Evolutionary conservation across 192 early-diverging fungal genomes (phyloP).

Genomic region (Coemansia sp.): DNA sequence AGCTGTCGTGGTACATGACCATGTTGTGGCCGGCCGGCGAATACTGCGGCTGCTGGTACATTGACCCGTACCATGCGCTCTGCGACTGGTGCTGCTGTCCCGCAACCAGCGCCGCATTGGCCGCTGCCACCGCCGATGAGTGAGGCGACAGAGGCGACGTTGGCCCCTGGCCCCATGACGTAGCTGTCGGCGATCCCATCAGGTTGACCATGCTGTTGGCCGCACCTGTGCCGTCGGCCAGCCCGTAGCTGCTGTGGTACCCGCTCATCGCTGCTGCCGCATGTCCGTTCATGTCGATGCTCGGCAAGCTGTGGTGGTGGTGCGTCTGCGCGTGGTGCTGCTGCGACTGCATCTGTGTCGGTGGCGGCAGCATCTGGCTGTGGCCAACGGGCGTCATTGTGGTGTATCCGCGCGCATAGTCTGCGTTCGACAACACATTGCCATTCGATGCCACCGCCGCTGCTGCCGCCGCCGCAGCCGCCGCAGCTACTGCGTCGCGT

Average conservation of each 20-base stretch:
- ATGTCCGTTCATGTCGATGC: slow-evolving; percentile 53
- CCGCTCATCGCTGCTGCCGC: slow-evolving; percentile 38
- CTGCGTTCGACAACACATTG: slow-evolving; percentile 25
- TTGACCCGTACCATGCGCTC: slow-evolving; percentile 42
- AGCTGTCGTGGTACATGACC: slow-evolving; percentile 54
- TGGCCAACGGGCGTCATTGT: slow-evolving; percentile 42
- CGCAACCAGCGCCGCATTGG: slow-evolving; percentile 39
- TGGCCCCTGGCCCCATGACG: slow-evolving; percentile 44
- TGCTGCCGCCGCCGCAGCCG: slow-evolving; percentile 31
- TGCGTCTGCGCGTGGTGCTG: slow-evolving; percentile 14
- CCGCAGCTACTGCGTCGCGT: slow-evolving; percentile 43
- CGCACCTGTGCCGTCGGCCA: slow-evolving; percentile 43
- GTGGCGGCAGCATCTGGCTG: slow-evolving; percentile 50
- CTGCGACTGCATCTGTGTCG: slow-evolving; percentile 39
- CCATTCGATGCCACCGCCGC: slow-evolving; percentile 28
- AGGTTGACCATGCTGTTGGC: slow-evolving; percentile 40
- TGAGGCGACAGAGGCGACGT: slow-evolving; percentile 47
- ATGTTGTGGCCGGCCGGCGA: slow-evolving; percentile 46
- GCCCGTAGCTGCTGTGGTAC: slow-evolving; percentile 53
- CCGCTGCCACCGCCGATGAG: slow-evolving; percentile 27
- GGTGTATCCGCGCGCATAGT: slow-evolving; percentile 49
- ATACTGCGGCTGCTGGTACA: slow-evolving; percentile 53
- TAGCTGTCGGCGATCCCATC: slow-evolving; percentile 42
- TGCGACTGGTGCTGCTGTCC: slow-evolving; percentile 43
- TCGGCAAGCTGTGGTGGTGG: slow-evolving; percentile 49